phyloP scores from a whole-genome alignment of 768 basidiomycete species.

The Xerocomellus dryophilus region DNA sequence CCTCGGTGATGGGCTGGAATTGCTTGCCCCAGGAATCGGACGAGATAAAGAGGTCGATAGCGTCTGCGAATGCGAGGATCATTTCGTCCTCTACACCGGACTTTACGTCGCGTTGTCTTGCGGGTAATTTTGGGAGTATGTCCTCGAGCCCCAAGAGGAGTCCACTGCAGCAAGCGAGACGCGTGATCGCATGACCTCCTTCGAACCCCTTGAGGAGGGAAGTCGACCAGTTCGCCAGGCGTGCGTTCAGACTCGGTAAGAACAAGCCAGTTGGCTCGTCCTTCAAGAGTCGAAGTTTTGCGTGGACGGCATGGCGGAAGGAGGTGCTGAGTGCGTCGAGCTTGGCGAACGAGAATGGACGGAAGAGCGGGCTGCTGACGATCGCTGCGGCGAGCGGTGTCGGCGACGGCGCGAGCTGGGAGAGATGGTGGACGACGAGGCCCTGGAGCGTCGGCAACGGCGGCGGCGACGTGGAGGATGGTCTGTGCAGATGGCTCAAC shows the following conservation, averaged over 20 bases:
- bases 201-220: slow-evolving; percentile 56
- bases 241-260: slow-evolving; percentile 36
- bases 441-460: slow-evolving; percentile 24
- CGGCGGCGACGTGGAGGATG: slow-evolving; percentile 11
- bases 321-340: slow-evolving; percentile 28
- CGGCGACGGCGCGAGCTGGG: slow-evolving; percentile 25
- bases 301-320: slow-evolving; percentile 33
- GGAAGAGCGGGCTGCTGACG: slow-evolving; percentile 31
- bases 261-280: slow-evolving; percentile 31
- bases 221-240: slow-evolving; percentile 48
- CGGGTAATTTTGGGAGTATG: slow-evolving; percentile 32
- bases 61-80: slow-evolving; percentile 68
- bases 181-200: slow-evolving; percentile 61
- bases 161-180: slow-evolving; percentile 62
- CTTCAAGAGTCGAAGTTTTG: slow-evolving; percentile 25
- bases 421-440: slow-evolving; percentile 30
- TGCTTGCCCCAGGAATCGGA: slow-evolving; percentile 62
- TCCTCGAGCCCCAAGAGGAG: slow-evolving; percentile 65
- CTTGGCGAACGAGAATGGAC: slow-evolving; percentile 29
- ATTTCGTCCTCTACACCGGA: slow-evolving; percentile 59
- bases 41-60: slow-evolving; percentile 56
- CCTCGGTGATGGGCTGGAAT: slow-evolving; percentile 54
- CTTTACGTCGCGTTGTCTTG: slow-evolving; percentile 33
- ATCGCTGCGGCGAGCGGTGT: slow-evolving; percentile 34
- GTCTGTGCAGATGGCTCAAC: slow-evolving; percentile 27